A percentile compares a stretch with the other conserved stretches of the same genome.
Conservation (phyloP, 371 early-diverging fungal species). For the Syncephalis plumigaleata region DNA sequence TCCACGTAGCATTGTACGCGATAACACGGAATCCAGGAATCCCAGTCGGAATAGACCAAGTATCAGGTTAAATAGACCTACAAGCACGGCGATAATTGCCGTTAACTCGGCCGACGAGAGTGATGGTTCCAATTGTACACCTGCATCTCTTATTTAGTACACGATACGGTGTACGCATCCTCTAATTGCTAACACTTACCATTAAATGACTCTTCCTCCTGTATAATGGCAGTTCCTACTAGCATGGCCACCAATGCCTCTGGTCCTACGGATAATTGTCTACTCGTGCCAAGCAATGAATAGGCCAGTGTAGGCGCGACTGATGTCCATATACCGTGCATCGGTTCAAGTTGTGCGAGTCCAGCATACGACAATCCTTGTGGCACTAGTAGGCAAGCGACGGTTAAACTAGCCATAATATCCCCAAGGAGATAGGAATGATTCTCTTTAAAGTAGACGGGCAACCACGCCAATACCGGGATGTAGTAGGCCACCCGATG, state of each 20-base stretch:
- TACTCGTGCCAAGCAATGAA: constrained; percentile 73
- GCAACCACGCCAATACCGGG: constrained; percentile 78
- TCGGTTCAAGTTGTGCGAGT: constrained; percentile 63
- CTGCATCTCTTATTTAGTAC: no score
- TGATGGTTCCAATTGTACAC: no score
- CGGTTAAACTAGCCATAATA: constrained; percentile 69
- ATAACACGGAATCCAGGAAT: constrained; percentile 85
- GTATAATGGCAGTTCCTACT: constrained; percentile 66
- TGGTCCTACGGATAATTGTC: constrained; percentile 83
- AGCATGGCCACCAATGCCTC: constrained; percentile 82
- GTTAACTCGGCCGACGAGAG: constrained; percentile 54
- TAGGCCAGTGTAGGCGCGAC: constrained; percentile 71
- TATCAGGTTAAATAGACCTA: constrained; percentile 76
- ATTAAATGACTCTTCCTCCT: no score
- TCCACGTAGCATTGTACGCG: constrained; percentile 75
- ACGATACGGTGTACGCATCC: no score
- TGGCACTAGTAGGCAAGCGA: constrained; percentile 75
- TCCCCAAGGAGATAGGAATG: constrained; percentile 25
- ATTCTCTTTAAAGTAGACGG: constrained; percentile 35
- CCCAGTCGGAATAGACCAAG: constrained; percentile 88
- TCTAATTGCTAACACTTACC: no score
- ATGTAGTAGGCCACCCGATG: constrained; percentile 69
- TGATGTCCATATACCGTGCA: constrained; percentile 74
- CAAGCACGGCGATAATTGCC: constrained; percentile 57
- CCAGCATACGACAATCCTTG: constrained; percentile 81